Base-by-base conservation (phyloP, 1,284 basidiomycete genomes). In the Ceratobasidium sp. region DNA sequence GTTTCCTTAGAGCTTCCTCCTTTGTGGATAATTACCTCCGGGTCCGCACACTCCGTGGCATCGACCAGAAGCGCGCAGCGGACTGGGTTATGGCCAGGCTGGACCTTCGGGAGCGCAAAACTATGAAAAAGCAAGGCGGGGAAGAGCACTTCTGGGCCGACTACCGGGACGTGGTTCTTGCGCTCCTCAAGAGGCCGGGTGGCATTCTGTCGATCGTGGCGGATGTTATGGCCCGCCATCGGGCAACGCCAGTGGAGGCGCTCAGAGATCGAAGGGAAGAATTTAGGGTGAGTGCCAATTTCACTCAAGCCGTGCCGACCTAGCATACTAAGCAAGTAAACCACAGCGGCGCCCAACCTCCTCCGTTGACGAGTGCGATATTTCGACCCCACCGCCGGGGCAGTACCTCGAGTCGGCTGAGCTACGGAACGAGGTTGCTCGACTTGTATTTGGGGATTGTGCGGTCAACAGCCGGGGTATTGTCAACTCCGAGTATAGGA, bases 131-230 rank as follows among this genome's bases (percentile, higher is more conserved):
- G 40, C 7, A 43, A 43, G 40, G 40, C 40, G 40, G 9, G 37
- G 37, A 9, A 11, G 40, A 43, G 1, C 8, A 43, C 9, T 43
- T 43, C 40, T 29, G 22, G 22, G 22, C 49, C 29, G 46, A 19
- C 7, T 67, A 51, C 32, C 11, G 46, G 29, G 15, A 34, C 5
- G 25, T 67, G 5, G 65, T 67, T 11, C 34, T 67, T 13, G 49
- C 22, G 19, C 34, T 67, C 49, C 22, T 67, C 11, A 67, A 67
- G 32, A 11, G 65, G 7, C 7, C 25, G 29, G 65, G 65, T 34
- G 65, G 65, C 1, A 25, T 52, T 29, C 5, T 67, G 32, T 29
- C 44, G 25, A n/a, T 32, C 11, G 65, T 67, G 15, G 46, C 22
- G 25, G 65, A 67, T 1, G 29, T 54, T 8, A 51, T 67, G 65